Evolutionary conservation across 2,329 filamentous ascomycete species (phyloP), one percentile per base, ranked within the genome.

Genomic region (Colletotrichum scovillei): DNA sequence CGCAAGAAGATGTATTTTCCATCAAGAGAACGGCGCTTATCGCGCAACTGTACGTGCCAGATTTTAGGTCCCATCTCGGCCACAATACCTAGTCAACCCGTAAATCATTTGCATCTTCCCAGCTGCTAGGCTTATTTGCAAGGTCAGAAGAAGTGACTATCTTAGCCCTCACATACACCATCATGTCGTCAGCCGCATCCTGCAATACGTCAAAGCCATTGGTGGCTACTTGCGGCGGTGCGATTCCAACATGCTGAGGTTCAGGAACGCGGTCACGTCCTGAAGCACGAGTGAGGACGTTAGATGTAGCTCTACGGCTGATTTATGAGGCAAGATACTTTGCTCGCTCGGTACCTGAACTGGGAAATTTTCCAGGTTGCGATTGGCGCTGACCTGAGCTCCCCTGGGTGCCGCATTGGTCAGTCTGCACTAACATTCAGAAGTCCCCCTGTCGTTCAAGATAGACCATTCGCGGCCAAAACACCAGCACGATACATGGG

Each of bases 341-440:
- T 28, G 12, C 11, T 55, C 22, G 24, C 26, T n/a, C 16, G 6
- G 49, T 14, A 42, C 42, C 22, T 28, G 38, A 1, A 12, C 38
- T 35, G 22, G 19, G 63, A 60, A 59, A 67, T 64, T 69, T 59
- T 65, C 56, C 46, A 63, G 59, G 42, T 49, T 28, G 55, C 60
- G 28, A 26, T 52, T 32, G 32, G 16, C 62, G 52, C 57, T 38
- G 38, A 26, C 53, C 57, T 28, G 58, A 35, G 55, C 59, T 56
- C 52, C 32, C 60, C 55, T 49, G 32, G 28, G 30, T 46, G 60
- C 55, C 67, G 35, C 38, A 66, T 69, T 66, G 62, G 71, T 49
- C 71, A 53, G 60, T 9, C 35, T 24, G 9, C 6, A n/a, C 56
- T 73, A 73, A 73, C 71, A 42, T 5, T 4, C 7, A 1, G 5